A percentile compares a stretch with the other conserved stretches of the same genome.
Conservation (phyloP, 306 rosid species). For the Cicer chorassanicum region DNA sequence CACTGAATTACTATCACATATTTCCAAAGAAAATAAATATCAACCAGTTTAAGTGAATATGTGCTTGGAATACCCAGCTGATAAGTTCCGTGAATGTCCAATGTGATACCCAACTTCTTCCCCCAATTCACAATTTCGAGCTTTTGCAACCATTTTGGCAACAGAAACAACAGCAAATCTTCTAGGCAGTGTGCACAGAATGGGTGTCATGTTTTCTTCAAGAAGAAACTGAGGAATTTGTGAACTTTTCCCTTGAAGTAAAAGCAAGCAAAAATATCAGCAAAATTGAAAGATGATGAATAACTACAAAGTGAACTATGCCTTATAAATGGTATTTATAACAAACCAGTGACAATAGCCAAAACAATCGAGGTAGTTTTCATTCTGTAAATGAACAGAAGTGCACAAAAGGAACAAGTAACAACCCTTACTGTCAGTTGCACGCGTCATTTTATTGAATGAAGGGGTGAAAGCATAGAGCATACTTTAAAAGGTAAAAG, state of each 20-base stretch:
- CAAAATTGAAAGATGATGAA: constrained; percentile 31
- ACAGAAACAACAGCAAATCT: constrained; percentile 91
- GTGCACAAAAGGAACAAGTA: constrained; percentile 15
- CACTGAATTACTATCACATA: constrained; percentile 21
- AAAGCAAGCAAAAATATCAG: constrained; percentile 24
- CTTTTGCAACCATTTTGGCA: constrained; percentile 84
- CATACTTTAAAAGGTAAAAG: constrained; percentile 1
- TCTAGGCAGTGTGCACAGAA: constrained; percentile 88
- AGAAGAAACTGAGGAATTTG: constrained; percentile 93
- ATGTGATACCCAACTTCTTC: constrained; percentile 92
- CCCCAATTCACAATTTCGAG: constrained; percentile 76
- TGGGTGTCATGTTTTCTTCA: constrained; percentile 75
- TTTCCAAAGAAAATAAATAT: not conserved
- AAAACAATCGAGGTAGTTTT: not conserved
- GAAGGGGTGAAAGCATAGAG: not conserved
- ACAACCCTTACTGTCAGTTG: constrained; percentile 25
- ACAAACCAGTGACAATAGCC: constrained; percentile 8
- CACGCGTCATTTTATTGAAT: not conserved
- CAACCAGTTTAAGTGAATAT: not conserved
- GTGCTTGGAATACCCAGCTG: constrained; percentile 57
- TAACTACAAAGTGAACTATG: constrained; percentile 7
- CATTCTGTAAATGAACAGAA: constrained; percentile 29
- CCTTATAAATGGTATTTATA: not conserved
- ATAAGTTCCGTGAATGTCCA: constrained; percentile 71
- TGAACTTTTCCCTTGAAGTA: constrained; percentile 79